Evolutionary conservation across 768 basidiomycete species (phyloP).

Genomic region (Russula lepida): DNA sequence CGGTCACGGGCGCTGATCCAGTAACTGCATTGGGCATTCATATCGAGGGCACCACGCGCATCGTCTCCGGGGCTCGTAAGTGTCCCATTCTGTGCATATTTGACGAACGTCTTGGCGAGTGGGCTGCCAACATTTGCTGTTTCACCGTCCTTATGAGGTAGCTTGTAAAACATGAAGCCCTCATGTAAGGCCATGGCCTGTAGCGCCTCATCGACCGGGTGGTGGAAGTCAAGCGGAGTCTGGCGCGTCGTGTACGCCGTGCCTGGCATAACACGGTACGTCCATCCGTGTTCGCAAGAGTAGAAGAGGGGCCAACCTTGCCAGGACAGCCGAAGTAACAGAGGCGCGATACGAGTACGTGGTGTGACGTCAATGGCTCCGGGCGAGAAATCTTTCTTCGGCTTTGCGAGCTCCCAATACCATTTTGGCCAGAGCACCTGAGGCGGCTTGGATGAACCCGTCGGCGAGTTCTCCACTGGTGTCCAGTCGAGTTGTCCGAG

Average conservation of each 20-base stretch:
- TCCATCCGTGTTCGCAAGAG: slow-evolving; percentile 87
- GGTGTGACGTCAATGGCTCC: slow-evolving; percentile 81
- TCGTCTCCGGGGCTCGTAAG: slow-evolving; percentile 73
- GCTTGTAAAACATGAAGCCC: slow-evolving; percentile 58
- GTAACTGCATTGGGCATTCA: too few species aligned
- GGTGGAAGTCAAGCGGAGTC: too few species aligned
- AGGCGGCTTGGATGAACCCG: slow-evolving; percentile 25
- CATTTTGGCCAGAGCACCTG: slow-evolving; percentile 77
- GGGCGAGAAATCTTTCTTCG: slow-evolving; percentile 54
- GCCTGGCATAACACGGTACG: slow-evolving; percentile 67
- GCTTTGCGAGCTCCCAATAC: too few species aligned
- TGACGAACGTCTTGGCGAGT: slow-evolving; percentile 84
- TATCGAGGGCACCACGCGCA: slow-evolving; percentile 76
- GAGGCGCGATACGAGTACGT: too few species aligned
- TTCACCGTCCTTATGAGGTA: too few species aligned
- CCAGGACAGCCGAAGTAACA: slow-evolving; percentile 86
- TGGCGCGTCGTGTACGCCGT: too few species aligned
- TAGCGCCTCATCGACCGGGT: slow-evolving; percentile 51
- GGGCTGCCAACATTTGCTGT: too few species aligned
- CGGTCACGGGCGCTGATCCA: slow-evolving; percentile 95
- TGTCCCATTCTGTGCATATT: slow-evolving; percentile 79
- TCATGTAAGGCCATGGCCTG: slow-evolving; percentile 40
- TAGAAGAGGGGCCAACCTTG: slow-evolving; percentile 74
- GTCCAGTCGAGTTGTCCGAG: slow-evolving; percentile 64
- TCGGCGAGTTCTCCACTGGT: slow-evolving; percentile 19